phyloP scores from a whole-genome alignment of 2,329 filamentous ascomycete genomes.

The Aspergillus oerlinghausenensis region DNA sequence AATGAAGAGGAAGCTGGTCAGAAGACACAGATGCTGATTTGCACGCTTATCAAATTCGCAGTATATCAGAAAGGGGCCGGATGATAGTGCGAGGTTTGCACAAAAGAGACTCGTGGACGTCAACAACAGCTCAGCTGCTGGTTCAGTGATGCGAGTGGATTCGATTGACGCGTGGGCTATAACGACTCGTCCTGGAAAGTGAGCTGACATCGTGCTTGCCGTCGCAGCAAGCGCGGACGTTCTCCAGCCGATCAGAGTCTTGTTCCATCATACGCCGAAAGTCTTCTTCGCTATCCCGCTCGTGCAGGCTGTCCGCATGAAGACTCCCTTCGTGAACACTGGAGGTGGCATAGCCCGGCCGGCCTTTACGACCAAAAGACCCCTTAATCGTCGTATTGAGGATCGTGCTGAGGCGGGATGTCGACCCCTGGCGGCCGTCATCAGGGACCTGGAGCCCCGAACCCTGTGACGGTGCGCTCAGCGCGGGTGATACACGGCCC shows the following conservation, averaged over 20 bases:
- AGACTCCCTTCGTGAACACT: slow-evolving; percentile 38
- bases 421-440: slow-evolving; percentile 39
- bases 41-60: slow-evolving; percentile 11
- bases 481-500: slow-evolving; percentile 32
- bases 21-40: slow-evolving; percentile 7
- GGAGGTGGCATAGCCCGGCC: slow-evolving; percentile 30
- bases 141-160: slow-evolving; percentile 33
- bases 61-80: slow-evolving; percentile 2
- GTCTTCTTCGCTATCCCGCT: slow-evolving; percentile 76
- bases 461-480: slow-evolving; percentile 29
- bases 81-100: slow-evolving; percentile 5
- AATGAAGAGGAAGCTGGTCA: neutral
- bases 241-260: slow-evolving; percentile 78
- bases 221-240: slow-evolving; percentile 95
- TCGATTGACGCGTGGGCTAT: slow-evolving; percentile 36
- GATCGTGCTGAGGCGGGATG: slow-evolving; percentile 46
- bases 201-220: slow-evolving; percentile 69
- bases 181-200: slow-evolving; percentile 38
- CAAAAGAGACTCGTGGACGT: slow-evolving; percentile 22
- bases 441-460: slow-evolving; percentile 31
- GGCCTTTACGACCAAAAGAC: slow-evolving; percentile 47
- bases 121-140: neutral
- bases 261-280: slow-evolving; percentile 72
- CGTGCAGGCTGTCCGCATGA: slow-evolving; percentile 36
- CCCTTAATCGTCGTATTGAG: slow-evolving; percentile 46